Evolutionary conservation across 768 basidiomycete species (phyloP).

Genomic region (Suillus bovinus): DNA sequence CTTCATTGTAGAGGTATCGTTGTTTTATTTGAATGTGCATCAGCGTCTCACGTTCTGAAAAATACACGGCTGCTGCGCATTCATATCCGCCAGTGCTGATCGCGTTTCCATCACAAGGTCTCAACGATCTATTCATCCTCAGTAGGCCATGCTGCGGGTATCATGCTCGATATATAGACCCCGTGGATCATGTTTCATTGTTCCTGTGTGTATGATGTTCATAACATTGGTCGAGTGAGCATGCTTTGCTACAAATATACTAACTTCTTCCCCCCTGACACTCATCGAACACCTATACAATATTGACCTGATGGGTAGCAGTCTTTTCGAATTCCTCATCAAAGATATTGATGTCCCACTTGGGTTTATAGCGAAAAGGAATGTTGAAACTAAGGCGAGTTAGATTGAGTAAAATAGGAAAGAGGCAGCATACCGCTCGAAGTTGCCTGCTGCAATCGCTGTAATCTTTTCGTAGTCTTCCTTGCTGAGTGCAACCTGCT

Average conservation of each 20-base stretch:
- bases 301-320: slow-evolving; percentile 34
- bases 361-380: slow-evolving; percentile 56
- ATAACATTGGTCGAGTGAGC: background rate
- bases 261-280: too few relatives aligned
- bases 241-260: background rate
- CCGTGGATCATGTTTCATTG: background rate
- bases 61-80: background rate
- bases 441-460: slow-evolving; percentile 40
- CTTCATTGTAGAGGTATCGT: too few relatives aligned
- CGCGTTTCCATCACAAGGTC: background rate
- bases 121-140: background rate
- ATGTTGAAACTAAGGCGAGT: slow-evolving; percentile 47
- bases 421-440: slow-evolving; percentile 29
- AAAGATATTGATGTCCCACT: slow-evolving; percentile 77
- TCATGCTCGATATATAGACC: background rate
- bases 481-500: slow-evolving; percentile 65
- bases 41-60: background rate
- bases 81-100: background rate
- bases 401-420: background rate
- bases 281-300: slow-evolving; percentile 20
- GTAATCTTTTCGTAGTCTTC: slow-evolving; percentile 61
- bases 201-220: background rate
- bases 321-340: slow-evolving; percentile 56
- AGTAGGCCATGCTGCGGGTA: background rate
- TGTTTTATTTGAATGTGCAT: background rate